These are phyloP conservation scores for Podospora pseudopauciseta DNA, from an alignment of 495 filamentous ascomycete genomes.

Conservation along the genomic window DNA sequence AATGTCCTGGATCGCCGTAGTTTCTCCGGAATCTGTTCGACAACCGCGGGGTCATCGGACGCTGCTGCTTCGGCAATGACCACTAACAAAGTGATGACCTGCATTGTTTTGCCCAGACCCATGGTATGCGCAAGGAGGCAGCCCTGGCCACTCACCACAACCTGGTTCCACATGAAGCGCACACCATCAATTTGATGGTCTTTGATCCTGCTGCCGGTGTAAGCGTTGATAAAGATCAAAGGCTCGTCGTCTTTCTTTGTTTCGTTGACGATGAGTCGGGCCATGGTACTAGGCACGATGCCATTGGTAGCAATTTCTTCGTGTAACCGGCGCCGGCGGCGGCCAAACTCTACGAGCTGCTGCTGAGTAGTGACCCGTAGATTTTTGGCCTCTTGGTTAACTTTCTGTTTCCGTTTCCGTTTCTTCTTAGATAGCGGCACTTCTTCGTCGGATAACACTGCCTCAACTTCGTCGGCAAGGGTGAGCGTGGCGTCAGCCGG, in stretches of 20 bases:
- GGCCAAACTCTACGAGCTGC: conserved; percentile 46
- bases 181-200: conserved; percentile 64
- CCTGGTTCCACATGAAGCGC: conserved; percentile 85
- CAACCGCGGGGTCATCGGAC: conserved; percentile 55
- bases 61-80: conserved; percentile 63
- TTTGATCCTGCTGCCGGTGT: conserved; percentile 50
- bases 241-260: conserved; percentile 56
- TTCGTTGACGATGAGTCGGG: conserved; percentile 65
- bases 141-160: conserved; percentile 60
- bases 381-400: conserved; percentile 41
- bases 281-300: conserved; percentile 38
- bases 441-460: conserved; percentile 15
- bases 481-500: neutral
- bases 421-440: conserved; percentile 37
- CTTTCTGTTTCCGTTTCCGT: conserved; percentile 42
- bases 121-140: conserved; percentile 89
- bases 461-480: conserved; percentile 4
- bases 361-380: conserved; percentile 46
- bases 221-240: conserved; percentile 48
- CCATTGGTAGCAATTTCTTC: conserved; percentile 36
- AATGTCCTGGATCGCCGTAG: conserved; percentile 63
- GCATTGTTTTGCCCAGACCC: conserved; percentile 94
- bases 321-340: conserved; percentile 48
- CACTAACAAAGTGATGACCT: conserved; percentile 74
- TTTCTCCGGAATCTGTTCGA: conserved; percentile 60